Base-by-base conservation (phyloP, 306 rosid species). In the Fagus crenata region DNA sequence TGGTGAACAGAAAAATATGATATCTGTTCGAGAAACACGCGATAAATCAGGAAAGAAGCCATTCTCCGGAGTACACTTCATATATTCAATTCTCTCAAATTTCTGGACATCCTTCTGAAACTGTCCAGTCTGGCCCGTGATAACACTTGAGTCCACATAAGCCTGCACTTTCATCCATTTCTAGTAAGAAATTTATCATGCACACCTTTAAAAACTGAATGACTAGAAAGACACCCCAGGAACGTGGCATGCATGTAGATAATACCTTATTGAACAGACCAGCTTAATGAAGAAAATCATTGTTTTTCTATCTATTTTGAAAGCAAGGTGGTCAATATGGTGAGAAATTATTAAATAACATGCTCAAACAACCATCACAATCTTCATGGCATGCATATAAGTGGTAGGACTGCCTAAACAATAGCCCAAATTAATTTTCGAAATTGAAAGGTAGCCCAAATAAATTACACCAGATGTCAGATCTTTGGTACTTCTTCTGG, bases 1-100 rank as follows among this genome's bases (percentile, higher is more conserved):
- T 65, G 91, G 91, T 17, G 89, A 87, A 75, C 91, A 87, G 81
- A 87, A 87, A 81, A 85, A 87, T 49, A 87, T 87, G 65, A 87
- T 73, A 76, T 87, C 89, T 70, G 91, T 83, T 58, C 83, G 81
- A 40, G 74, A 0, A 68, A 84, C 73, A 43, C 64, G 49, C 9
- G 84, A 37, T 74, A 87, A 71, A 81, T 87, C 87, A 1, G 91
- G 91, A 73, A 87, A 87, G 53, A 87, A 87, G 3, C 87, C 91
- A 76, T 87, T 87, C 76, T 87, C 87, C 17, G 91, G 86, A 65
- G 81, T 81, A 81, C 89, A 87, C 73, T 87, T 85, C 89, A 87
- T 87, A 72, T 87, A 87, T 78, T 87, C 89, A 39, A 87, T 87
- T 15, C 84, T 83, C 43, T 71, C 83, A 9, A 49, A 87, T 75